Percentiles rank a stretch among this genome's conserved stretches.
These are phyloP conservation scores for Ustilaginoidea virens DNA, from an alignment of 2,329 filamentous ascomycete genomes.

Conservation along the genomic window DNA sequence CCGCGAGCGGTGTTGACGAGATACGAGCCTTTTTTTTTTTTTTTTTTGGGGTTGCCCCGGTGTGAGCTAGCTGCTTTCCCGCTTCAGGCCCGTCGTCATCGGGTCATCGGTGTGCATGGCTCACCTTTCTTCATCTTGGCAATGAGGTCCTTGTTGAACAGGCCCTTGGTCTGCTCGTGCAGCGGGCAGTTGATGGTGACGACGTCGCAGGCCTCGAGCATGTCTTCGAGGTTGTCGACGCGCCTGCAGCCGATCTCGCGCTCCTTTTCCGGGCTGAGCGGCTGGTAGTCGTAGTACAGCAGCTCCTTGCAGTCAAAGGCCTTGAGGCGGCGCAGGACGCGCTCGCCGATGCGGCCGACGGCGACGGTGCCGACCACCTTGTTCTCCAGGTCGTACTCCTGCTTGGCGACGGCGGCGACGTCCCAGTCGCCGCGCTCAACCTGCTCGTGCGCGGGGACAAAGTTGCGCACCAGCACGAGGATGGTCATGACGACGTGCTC, in stretches of 20 bases:
- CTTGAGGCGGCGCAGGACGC: conserved; percentile 90
- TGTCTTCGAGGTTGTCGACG: conserved; percentile 79
- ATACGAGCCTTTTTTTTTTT: conserved; percentile 90
- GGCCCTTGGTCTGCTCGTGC: conserved; percentile 89
- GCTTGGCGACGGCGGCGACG: conserved; percentile 90
- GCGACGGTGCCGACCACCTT: conserved; percentile 97
- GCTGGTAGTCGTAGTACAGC: conserved; percentile 99
- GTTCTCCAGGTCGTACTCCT: conserved; percentile 92
- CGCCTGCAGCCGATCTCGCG: conserved; percentile 90
- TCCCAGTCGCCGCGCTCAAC: conserved; percentile 84
- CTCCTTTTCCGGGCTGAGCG: conserved; percentile 70
- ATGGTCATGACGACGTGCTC: conserved; percentile 99
- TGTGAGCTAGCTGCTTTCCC: too few relatives aligned
- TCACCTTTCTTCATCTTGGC: conserved; percentile 95
- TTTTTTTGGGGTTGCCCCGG: too few relatives aligned
- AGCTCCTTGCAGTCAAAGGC: conserved; percentile 99
- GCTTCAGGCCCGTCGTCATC: too few relatives aligned
- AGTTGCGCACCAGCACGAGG: conserved; percentile 90
- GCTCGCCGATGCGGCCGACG: conserved; percentile 94
- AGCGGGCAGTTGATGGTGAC: conserved; percentile 99
- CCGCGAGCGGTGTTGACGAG: conserved; percentile 97
- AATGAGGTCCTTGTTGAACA: conserved; percentile 98
- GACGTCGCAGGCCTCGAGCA: conserved; percentile 86
- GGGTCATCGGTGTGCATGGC: too few relatives aligned
- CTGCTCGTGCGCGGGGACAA: conserved; percentile 92